These are phyloP conservation scores for Thalassiosira mediterranea DNA, from an alignment of 352 stramenopile genomes.

Conservation along the genomic window DNA sequence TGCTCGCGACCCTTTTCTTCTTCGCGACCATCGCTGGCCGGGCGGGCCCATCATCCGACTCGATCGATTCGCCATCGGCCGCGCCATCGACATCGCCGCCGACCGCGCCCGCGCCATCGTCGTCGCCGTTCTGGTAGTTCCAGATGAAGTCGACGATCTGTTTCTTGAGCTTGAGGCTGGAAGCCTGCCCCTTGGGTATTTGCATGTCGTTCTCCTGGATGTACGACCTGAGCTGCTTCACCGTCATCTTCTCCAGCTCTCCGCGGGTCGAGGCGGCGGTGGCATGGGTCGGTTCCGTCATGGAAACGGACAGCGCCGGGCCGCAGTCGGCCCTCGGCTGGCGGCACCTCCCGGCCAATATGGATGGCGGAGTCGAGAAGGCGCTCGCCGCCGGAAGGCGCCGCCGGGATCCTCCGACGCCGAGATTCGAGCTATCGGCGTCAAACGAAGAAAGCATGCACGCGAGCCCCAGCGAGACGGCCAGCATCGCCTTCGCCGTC, in stretches of 20 bases:
- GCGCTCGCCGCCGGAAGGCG: too few relatives aligned
- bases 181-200: slow-evolving; percentile 2
- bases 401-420: too few relatives aligned
- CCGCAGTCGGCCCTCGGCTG: too few relatives aligned
- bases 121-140: slow-evolving; percentile 1
- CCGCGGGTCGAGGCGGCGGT: too few relatives aligned
- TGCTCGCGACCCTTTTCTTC: neutral
- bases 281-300: too few relatives aligned
- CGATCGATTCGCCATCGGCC: neutral
- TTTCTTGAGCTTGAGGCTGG: slow-evolving; percentile 38
- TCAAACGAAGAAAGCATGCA: too few relatives aligned
- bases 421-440: too few relatives aligned
- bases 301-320: too few relatives aligned
- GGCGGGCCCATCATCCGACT: neutral
- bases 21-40: neutral
- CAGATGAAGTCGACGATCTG: slow-evolving; percentile 32
- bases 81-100: neutral
- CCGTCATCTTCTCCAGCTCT: slow-evolving; percentile 47
- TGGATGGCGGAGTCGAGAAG: too few relatives aligned
- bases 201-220: slow-evolving; percentile 34
- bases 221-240: slow-evolving; percentile 43
- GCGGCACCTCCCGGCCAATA: too few relatives aligned
- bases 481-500: too few relatives aligned
- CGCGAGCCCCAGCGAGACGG: too few relatives aligned
- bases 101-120: neutral